Conservation (phyloP, 2,329 filamentous ascomycete species). For the Emergomyces orientalis region DNA sequence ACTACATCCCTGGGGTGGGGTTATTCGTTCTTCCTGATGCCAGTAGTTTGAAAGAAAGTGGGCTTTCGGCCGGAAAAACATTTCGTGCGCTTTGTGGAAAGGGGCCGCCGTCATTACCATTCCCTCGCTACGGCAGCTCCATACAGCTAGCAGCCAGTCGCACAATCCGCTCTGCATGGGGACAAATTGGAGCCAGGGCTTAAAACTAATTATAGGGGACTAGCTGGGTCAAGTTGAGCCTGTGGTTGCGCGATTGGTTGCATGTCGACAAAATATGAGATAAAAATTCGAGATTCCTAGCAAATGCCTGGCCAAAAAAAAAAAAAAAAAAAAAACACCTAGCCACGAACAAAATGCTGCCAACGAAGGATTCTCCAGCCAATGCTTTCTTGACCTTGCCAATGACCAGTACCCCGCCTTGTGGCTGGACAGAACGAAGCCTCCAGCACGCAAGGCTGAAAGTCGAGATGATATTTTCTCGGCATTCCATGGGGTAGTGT, state of each 20-base stretch:
- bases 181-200: not conserved
- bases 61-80: not conserved
- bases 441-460: not conserved
- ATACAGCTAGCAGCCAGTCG: not conserved
- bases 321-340: not conserved
- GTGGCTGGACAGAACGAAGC: not conserved
- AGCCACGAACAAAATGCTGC: not conserved
- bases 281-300: not conserved
- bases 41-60: too few relatives aligned
- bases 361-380: not conserved
- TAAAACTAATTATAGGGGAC: not conserved
- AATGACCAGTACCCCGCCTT: not conserved
- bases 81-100: not conserved
- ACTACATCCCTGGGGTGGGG: too few relatives aligned
- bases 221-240: not conserved
- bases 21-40: too few relatives aligned
- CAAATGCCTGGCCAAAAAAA: not conserved
- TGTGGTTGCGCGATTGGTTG: not conserved
- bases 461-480: not conserved
- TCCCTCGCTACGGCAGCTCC: too few relatives aligned
- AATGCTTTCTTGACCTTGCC: not conserved
- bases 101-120: too few relatives aligned
- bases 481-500: not conserved
- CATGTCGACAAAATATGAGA: not conserved
- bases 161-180: not conserved